Conservation (phyloP, 345 rosid genomes). For the Citrus medica region DNA sequence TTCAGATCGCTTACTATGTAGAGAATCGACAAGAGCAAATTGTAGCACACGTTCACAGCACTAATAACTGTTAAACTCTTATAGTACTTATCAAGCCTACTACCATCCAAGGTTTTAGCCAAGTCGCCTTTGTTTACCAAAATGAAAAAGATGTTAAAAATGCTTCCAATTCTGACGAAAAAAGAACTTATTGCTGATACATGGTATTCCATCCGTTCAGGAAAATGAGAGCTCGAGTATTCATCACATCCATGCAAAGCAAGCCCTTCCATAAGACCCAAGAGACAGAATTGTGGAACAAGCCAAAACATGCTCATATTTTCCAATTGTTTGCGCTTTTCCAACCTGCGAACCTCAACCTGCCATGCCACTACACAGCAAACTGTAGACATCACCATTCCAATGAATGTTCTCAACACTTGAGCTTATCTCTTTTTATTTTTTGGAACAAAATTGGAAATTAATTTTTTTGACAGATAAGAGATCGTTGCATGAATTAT, state of each 20-base stretch:
- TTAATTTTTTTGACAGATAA: not conserved
- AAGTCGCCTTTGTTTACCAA: not conserved
- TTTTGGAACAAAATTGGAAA: not conserved
- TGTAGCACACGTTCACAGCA: not conserved
- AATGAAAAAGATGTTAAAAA: not conserved
- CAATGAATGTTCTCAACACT: not conserved
- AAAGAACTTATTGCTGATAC: not conserved
- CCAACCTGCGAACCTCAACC: slow-evolving; percentile 6
- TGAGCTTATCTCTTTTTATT: not conserved
- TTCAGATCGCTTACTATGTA: not conserved
- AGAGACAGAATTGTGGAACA: slow-evolving; percentile 1
- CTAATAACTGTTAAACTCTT: not conserved
- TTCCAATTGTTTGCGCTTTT: too few relatives aligned
- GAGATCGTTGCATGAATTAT: not conserved
- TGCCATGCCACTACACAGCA: not conserved
- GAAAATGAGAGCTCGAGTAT: not conserved
- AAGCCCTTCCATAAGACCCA: slow-evolving; percentile 6
- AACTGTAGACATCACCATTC: not conserved
- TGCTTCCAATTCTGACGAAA: not conserved
- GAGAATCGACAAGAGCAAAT: not conserved
- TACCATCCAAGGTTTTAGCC: not conserved
- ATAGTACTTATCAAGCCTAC: slow-evolving; percentile 5
- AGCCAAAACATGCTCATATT: not conserved
- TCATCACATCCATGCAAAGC: not conserved
- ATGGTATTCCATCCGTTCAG: not conserved